Evolutionary conservation across 2,329 filamentous ascomycete genomes (phyloP).

Genomic region (Alternaria metachromatica): DNA sequence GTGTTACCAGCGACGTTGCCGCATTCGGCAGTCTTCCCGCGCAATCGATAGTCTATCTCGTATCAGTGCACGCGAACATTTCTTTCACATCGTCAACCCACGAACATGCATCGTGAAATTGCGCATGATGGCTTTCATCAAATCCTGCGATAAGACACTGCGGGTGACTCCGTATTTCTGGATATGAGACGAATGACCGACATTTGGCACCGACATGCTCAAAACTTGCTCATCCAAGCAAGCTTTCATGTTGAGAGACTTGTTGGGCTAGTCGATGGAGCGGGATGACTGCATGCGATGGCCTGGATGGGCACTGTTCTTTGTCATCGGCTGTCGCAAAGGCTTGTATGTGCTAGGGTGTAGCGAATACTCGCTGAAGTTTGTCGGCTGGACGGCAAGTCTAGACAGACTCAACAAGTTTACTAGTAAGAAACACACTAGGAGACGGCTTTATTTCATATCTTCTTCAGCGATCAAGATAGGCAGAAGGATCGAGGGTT

Average conservation of each 20-base stretch:
- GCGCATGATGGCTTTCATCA: not conserved
- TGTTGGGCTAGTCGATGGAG: not conserved
- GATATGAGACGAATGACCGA: not conserved
- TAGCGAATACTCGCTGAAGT: not conserved
- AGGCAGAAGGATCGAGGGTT: not conserved
- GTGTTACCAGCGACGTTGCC: not conserved
- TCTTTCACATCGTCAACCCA: not conserved
- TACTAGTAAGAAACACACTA: not conserved
- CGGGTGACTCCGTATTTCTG: not conserved
- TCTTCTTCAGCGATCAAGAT: not conserved
- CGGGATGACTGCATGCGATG: not conserved
- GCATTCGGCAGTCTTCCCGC: conserved; percentile 3
- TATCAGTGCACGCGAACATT: not conserved
- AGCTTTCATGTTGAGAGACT: not conserved
- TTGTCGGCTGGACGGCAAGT: not conserved
- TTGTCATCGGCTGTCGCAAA: not conserved
- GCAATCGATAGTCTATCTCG: conserved; percentile 13
- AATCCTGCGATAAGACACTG: not conserved
- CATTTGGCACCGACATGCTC: not conserved
- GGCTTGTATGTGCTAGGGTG: not conserved
- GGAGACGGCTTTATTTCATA: not conserved
- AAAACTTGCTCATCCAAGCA: not conserved
- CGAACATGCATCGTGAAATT: not conserved
- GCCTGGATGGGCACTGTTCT: not conserved
- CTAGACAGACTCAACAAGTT: not conserved